phyloP scores from a whole-genome alignment of 2,329 filamentous ascomycete genomes.

The Ophiostoma australiae region DNA sequence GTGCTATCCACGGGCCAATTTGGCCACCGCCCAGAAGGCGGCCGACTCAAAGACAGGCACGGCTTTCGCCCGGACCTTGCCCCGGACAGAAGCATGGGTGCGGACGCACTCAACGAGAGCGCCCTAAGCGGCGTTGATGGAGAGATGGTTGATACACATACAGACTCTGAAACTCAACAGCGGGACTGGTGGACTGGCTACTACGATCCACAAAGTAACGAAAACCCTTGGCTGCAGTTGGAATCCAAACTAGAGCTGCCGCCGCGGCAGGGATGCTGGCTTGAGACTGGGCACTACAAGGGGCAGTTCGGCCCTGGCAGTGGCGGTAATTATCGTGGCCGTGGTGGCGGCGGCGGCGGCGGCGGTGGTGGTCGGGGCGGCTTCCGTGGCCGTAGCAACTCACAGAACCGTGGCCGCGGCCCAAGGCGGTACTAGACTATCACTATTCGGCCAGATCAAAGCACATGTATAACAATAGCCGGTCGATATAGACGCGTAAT shows the following conservation, averaged over 20 bases:
- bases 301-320: not conserved
- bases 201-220: conserved; percentile 63
- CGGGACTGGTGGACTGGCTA: conserved; percentile 59
- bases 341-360: not conserved
- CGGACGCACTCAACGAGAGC: not conserved
- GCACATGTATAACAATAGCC: not conserved
- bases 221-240: conserved; percentile 65
- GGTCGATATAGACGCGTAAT: not conserved
- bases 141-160: not conserved
- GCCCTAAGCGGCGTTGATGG: not conserved
- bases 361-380: not conserved
- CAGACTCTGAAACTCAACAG: not conserved
- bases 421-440: not conserved
- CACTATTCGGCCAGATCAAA: not conserved
- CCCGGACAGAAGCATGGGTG: not conserved
- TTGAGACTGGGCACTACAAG: conserved; percentile 27
- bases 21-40: not conserved
- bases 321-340: not conserved
- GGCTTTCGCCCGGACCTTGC: conserved; percentile 18
- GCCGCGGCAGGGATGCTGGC: conserved; percentile 43
- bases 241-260: conserved; percentile 46
- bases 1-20: conserved; percentile 18
- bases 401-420: not conserved
- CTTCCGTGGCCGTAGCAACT: conserved; percentile 5
- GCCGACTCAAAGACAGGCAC: conserved; percentile 15